phyloP scores from a whole-genome alignment of 83 land plant species.

The Picea abies region DNA sequence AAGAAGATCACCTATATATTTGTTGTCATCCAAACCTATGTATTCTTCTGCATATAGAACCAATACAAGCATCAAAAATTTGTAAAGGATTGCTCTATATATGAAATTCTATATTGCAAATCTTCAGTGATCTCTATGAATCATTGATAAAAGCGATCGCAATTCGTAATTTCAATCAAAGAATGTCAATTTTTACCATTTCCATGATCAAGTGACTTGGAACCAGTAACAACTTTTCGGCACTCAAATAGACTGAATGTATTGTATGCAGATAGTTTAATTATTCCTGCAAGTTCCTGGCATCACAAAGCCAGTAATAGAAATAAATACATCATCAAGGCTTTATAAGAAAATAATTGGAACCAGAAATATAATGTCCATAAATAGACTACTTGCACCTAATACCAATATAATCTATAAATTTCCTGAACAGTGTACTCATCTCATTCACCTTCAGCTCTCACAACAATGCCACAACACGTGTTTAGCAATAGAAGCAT shows the following conservation, averaged over 20 bases:
- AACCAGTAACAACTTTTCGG: conserved; percentile 80
- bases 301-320: conserved; percentile 11
- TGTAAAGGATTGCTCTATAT: neutral
- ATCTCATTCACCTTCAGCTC: neutral
- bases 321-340: neutral
- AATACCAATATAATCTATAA: neutral
- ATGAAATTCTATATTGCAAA: neutral
- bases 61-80: neutral
- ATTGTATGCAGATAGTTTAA: conserved; percentile 83
- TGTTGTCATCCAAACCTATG: conserved; percentile 92
- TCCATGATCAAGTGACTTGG: conserved; percentile 77
- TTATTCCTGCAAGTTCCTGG: conserved; percentile 96
- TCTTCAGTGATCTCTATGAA: neutral
- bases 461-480: neutral
- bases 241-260: conserved; percentile 98
- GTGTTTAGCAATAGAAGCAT: neutral
- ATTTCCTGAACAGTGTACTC: neutral
- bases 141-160: neutral
- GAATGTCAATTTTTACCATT: conserved; percentile 57
- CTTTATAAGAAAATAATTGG: neutral
- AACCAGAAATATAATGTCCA: neutral
- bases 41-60: conserved; percentile 73
- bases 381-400: no score
- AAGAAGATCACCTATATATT: conserved; percentile 93
- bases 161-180: conserved; percentile 4